Evolutionary conservation across 106 monocot species (phyloP), one percentile per base, ranked within the genome.

Genomic region (Narthecium ossifragum): DNA sequence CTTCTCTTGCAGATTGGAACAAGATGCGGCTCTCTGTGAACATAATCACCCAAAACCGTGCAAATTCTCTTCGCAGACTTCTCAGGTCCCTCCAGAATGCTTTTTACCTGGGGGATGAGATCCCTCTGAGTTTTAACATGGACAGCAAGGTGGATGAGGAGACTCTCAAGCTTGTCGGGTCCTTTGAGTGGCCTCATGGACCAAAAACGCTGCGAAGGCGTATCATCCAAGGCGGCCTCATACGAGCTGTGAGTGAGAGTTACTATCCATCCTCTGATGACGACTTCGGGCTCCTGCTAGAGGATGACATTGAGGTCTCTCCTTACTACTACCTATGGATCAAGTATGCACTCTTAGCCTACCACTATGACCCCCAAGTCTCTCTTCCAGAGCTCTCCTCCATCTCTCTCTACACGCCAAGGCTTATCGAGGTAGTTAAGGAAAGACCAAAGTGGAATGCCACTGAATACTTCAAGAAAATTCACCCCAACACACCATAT

Each of bases 291-390:
- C 76, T 98, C 10, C 74, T 98, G 0, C 66, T 93, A 0, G 93
- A 93, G 43, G 93, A 93, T 60, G 93, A 93, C 76, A 93, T 93
- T 38, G 93, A 93, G 71, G 93, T 93, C 18, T 93, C 93, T 22
- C 93, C 93, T 1, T 93, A 85, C 79, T 93, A 93, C 77, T 93
- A 85, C 75, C 70, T 93, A 12, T 93, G 93, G 93, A 85, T 93
- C 69, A 93, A 93, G 60, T 93, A 88, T 45, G 82, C 88, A 0
- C 81, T 93, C 51, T 43, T 93, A 23, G 77, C 88, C 6, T 93
- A 88, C 72, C 79, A 82, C 75, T 93, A 93, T 22, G 93, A 93
- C 67, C 93, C 93, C 1, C 74, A 75, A 6, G 74, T 87, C 23
- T 84, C 86, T 1, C 73, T 98, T 20, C 90, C 96, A 0, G 90